These are phyloP conservation scores for Astragalus glycyphyllos DNA, from an alignment of 306 rosid species.

Conservation along the genomic window DNA sequence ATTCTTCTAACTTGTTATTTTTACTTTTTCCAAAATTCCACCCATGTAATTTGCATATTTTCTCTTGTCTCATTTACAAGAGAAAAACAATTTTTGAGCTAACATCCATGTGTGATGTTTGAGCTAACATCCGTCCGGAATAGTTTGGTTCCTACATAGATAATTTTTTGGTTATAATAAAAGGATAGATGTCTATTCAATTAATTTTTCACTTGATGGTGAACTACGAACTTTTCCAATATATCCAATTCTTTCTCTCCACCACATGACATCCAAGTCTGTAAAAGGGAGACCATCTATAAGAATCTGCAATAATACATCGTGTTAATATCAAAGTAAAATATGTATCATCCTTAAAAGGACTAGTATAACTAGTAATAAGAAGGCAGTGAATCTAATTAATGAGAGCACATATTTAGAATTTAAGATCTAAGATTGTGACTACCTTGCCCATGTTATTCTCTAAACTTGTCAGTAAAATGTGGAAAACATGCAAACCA, in stretches of 20 bases:
- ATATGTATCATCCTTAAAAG: background rate
- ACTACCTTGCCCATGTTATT: background rate
- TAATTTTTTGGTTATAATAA: constrained; percentile 32
- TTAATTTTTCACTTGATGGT: constrained; percentile 30
- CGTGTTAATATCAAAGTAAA: constrained; percentile 4
- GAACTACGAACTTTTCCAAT: constrained; percentile 87
- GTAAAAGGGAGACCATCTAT: constrained; percentile 73
- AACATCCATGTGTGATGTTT: constrained; percentile 91
- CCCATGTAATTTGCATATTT: no score
- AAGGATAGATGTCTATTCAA: background rate
- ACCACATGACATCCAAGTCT: constrained; percentile 84
- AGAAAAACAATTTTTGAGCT: no score
- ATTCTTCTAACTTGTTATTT: no score
- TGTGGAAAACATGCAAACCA: no score
- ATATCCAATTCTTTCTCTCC: constrained; percentile 91
- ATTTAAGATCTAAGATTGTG: background rate
- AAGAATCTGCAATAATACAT: constrained; percentile 67
- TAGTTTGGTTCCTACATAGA: constrained; percentile 80
- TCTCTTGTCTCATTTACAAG: no score
- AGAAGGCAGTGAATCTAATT: background rate
- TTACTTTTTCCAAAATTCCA: no score
- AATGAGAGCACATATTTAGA: background rate
- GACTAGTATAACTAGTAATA: background rate
- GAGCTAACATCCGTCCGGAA: constrained; percentile 86
- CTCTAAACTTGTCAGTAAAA: background rate